Evolutionary conservation across 139 green algal species (phyloP), one percentile per base, ranked within the genome.

Genomic region (Eudorina sp.): DNA sequence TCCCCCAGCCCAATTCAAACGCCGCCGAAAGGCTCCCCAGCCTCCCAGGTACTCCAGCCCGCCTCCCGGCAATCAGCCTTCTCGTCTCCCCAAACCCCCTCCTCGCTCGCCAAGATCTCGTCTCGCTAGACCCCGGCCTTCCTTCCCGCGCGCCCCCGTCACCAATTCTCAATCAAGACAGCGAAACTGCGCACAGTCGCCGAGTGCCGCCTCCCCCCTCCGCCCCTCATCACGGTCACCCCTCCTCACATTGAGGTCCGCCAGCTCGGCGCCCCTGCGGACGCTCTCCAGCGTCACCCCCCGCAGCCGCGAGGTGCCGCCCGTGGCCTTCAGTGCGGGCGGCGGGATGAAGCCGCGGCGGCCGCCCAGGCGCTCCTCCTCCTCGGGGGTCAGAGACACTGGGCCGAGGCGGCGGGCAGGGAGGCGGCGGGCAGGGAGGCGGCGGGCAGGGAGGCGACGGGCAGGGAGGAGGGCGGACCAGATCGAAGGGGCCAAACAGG

Each of bases 331-430:
- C 41, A 34, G 70, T 21, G 4, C 7, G 11, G 70, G 40, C 34
- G 70, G 40, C 25, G 66, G 34, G 8, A 75, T 29, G 66, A 75
- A 48, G 75, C 13, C 48, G 3, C 40, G 48, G 13, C 31, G n/a
- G 9, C 75, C 75, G 48, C 48, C 34, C 4, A 69, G 75, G 29
- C 1, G 48, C 48, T 48, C n/a, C 75, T 83, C 48, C 34, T 69
- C 48, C 14, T 83, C 75, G 9, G n/a, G 51, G 8, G 75, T 53
- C 13, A 83, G 21, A 27, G 11, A 83, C 27, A 83, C 75, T 83
- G 75, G 13, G 55, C 14, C 36, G 4, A n/a, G 36, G 68, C 34
- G 68, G 55, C 5, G 55, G 11, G 55, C 55, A n/a, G 11, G 55
- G 55, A 5, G n/a, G 55, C 21, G 55, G 55, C 8, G 55, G 13